phyloP scores from a whole-genome alignment of 306 rosid genomes.

The Corylus heterophylla region DNA sequence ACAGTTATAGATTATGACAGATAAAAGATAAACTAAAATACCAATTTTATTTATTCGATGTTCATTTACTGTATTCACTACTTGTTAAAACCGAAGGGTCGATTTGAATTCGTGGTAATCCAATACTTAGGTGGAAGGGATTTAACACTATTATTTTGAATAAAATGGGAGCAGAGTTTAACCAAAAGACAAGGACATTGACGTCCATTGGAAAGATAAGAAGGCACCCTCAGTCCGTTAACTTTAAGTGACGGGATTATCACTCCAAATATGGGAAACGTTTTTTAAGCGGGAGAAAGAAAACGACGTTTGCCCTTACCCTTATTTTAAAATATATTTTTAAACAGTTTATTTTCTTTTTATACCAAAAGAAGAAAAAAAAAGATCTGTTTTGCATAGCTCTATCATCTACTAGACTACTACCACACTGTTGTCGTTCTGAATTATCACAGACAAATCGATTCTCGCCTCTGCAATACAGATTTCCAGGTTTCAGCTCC shows the following conservation, averaged over 20 bases:
- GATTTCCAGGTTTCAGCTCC: neutral
- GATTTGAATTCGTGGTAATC: too few relatives aligned
- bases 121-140: too few relatives aligned
- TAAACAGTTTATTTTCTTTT: neutral
- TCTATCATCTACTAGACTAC: neutral
- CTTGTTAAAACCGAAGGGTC: too few relatives aligned
- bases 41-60: too few relatives aligned
- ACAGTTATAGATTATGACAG: too few relatives aligned
- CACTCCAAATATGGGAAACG: neutral
- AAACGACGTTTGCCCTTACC: conserved; percentile 14
- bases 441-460: neutral
- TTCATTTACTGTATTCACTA: too few relatives aligned
- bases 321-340: neutral
- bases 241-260: conserved; percentile 10
- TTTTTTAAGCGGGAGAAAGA: neutral
- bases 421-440: neutral
- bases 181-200: neutral
- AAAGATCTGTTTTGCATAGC: neutral
- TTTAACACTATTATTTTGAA: too few relatives aligned
- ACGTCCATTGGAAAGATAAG: neutral
- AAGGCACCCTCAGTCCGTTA: conserved; percentile 1
- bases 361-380: neutral
- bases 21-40: too few relatives aligned
- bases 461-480: neutral
- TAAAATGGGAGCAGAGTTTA: too few relatives aligned